Conservation (phyloP, 305 asterid species). For the Andrographis paniculata region DNA sequence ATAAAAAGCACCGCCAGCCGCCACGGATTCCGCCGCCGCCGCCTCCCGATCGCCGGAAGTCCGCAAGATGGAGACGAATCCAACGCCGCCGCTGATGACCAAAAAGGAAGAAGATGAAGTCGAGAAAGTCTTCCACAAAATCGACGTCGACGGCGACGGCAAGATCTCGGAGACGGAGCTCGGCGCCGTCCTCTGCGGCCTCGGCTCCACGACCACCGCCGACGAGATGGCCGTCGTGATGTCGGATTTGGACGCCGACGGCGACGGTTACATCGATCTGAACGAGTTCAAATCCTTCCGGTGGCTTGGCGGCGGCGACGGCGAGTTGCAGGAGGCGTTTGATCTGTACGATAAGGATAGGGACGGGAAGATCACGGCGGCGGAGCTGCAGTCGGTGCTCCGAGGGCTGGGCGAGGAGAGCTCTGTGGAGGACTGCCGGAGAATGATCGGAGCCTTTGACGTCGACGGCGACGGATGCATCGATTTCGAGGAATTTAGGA, state of each 20-base stretch:
- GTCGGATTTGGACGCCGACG: conserved; percentile 75
- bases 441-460: conserved; percentile 60
- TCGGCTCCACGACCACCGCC: conserved; percentile 43
- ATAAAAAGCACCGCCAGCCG: too few relatives aligned
- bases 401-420: conserved; percentile 52
- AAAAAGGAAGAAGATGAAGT: conserved; percentile 25
- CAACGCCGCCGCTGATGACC: too few relatives aligned
- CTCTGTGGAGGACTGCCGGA: conserved; percentile 53
- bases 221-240: conserved; percentile 58
- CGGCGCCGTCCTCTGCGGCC: conserved; percentile 41
- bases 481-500: conserved; percentile 70
- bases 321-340: conserved; percentile 64
- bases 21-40: too few relatives aligned
- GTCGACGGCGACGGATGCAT: conserved; percentile 82
- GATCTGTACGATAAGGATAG: conserved; percentile 59
- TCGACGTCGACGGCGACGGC: conserved; percentile 86
- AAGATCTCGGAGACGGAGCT: conserved; percentile 65
- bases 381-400: conserved; percentile 50
- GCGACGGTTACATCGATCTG: conserved; percentile 76
- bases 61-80: too few relatives aligned
- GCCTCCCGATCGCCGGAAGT: too few relatives aligned
- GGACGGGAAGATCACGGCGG: conserved; percentile 64
- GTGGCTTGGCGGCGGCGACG: conserved; percentile 23
- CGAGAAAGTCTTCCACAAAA: conserved; percentile 53
- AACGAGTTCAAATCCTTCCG: conserved; percentile 69